Base-by-base conservation (phyloP, 1,139 yeast genomes). In the Hyphopichia burtonii region DNA sequence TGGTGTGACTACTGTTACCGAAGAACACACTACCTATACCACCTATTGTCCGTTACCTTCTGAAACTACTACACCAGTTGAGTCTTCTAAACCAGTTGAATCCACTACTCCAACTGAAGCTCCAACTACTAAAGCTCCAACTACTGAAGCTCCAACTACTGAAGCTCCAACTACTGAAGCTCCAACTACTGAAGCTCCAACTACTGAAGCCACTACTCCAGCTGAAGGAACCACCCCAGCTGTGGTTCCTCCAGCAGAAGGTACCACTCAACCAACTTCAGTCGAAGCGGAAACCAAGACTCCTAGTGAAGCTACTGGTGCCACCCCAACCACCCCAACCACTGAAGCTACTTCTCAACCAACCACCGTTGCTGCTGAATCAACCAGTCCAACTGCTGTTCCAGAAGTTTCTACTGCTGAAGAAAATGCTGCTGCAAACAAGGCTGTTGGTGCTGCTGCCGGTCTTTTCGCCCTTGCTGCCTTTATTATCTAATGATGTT, bases 101-200 rank as follows among this genome's bases (percentile, higher is more conserved):
- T 35, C 48, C 33, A 47, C 37, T 35, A 41, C 34, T 20, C 23
- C 23, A 20, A 8, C 8, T 20, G 23, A 20, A 20, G 5, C 23
- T 6, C 36, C 51, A 34, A 59, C 53, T 32, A 61, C 56, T 40
- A 44, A 52, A 15, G 55, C 5, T 6, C 8, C 23, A 20, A 20
- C 54, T 32, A 59, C 59, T 23, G 48, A 2, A 4, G 16, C 53
- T 36, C 58, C 55, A 31, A 54, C 54, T 39, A 51, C 50, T 16
- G n/a, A 4, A 17, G 22, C 20, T n/a, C n/a, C n/a, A n/a, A 9
- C 36, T 11, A 12, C 27, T 22, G 25, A 10, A 23, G 34, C 4
- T 31, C 16, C 34, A 40, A 31, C 34, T 12, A 59, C 59, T 23
- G 48, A 2, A 4, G 16, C 53, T 36, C 58, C 55, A 31, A 9